Conservation (phyloP, 768 basidiomycete species). For the Lactifluus piperatus region DNA sequence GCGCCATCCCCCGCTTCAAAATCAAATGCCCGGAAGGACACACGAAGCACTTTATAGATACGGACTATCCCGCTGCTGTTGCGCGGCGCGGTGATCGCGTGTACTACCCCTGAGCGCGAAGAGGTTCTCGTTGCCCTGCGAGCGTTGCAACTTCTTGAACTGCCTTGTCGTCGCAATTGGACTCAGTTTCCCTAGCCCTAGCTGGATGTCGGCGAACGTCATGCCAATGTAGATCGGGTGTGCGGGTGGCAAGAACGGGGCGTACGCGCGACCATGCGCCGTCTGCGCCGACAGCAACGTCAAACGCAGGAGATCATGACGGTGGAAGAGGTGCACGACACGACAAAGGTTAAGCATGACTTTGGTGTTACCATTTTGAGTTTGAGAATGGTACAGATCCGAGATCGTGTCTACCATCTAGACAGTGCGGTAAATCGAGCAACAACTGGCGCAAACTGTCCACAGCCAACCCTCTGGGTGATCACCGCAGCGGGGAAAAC, state of each 20-base stretch:
- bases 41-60: constrained; percentile 6
- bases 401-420: constrained; percentile 1
- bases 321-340: neutral
- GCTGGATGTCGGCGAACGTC: constrained; percentile 18
- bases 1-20: neutral
- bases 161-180: neutral
- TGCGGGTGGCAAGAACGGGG: constrained; percentile 25
- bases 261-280: constrained; percentile 35
- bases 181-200: constrained; percentile 19
- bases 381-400: neutral
- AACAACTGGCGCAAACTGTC: constrained; percentile 10
- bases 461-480: constrained; percentile 10
- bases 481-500: neutral
- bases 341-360: neutral
- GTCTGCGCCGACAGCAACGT: constrained; percentile 32
- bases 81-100: too few relatives aligned
- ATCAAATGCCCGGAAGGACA: neutral
- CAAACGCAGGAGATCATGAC: constrained; percentile 1
- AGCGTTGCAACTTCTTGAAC: neutral
- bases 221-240: constrained; percentile 30
- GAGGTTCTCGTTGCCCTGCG: constrained; percentile 26
- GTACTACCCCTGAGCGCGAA: constrained; percentile 25
- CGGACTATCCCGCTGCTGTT: constrained; percentile 22
- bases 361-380: neutral
- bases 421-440: constrained; percentile 6